Conservation (phyloP, 1,139 yeast species). For the Scheffersomyces segobiensis region DNA sequence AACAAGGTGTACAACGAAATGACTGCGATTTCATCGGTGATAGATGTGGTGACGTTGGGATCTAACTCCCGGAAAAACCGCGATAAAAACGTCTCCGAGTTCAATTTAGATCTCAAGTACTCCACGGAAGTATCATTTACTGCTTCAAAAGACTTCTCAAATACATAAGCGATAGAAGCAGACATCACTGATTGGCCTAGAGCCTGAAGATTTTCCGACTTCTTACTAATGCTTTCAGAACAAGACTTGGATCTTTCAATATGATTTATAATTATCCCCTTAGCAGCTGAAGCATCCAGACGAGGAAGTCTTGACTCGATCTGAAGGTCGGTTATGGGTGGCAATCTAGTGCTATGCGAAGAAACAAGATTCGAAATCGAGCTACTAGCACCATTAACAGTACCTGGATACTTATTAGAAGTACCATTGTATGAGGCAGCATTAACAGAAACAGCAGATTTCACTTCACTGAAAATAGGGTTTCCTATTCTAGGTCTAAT, state of each 20-base stretch:
- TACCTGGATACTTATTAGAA: background rate
- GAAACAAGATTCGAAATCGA: background rate
- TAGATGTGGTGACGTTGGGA: slow-evolving; percentile 32
- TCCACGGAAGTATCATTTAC: slow-evolving; percentile 44
- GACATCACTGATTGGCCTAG: slow-evolving; percentile 59
- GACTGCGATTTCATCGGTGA: slow-evolving; percentile 48
- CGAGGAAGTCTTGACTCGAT: slow-evolving; percentile 5
- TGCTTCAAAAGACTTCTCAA: slow-evolving; percentile 16
- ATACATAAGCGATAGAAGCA: slow-evolving; percentile 57
- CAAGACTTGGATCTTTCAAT: slow-evolving; percentile 71
- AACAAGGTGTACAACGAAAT: slow-evolving; percentile 56
- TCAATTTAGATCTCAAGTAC: slow-evolving; percentile 56
- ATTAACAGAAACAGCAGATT: background rate
- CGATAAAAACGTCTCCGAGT: slow-evolving; percentile 44
- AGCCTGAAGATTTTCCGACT: slow-evolving; percentile 48
- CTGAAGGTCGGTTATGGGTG: slow-evolving; percentile 10
- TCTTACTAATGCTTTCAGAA: slow-evolving; percentile 42
- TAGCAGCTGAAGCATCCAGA: slow-evolving; percentile 20
- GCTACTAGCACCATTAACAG: background rate
- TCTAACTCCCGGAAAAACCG: slow-evolving; percentile 53
- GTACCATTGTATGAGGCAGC: background rate
- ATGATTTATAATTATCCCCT: slow-evolving; percentile 31
- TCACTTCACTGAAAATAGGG: background rate
- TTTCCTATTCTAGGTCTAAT: slow-evolving; percentile 31
- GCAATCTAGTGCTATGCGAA: slow-evolving; percentile 3